phyloP scores from a whole-genome alignment of 768 basidiomycete genomes.

The Auricularia heimuer region DNA sequence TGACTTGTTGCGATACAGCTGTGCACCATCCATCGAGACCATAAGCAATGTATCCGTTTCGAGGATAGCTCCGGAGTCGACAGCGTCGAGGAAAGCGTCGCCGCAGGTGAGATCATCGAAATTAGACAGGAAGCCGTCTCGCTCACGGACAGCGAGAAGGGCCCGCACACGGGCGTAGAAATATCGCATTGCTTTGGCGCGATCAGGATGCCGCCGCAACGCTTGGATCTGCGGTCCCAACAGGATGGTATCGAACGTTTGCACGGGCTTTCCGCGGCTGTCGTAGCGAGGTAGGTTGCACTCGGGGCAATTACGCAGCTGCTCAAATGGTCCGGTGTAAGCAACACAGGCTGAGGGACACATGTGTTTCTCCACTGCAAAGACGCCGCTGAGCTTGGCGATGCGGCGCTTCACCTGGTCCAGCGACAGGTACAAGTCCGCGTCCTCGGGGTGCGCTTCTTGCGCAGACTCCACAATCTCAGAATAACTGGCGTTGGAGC shows the following conservation, averaged over 20 bases:
- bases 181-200: constrained; percentile 22
- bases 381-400: constrained; percentile 25
- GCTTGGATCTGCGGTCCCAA: constrained; percentile 37
- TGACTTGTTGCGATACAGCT: constrained; percentile 31
- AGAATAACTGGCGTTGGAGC: too few species aligned
- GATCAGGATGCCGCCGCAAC: constrained; percentile 13
- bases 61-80: constrained; percentile 10
- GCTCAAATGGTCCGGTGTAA: constrained; percentile 29
- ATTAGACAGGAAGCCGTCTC: too few species aligned
- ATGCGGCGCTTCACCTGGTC: constrained; percentile 21
- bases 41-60: constrained; percentile 25
- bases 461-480: too few species aligned
- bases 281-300: constrained; percentile 26
- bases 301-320: constrained; percentile 19
- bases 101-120: constrained; percentile 25
- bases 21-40: constrained; percentile 32
- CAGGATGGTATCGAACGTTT: constrained; percentile 29
- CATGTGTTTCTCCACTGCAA: constrained; percentile 29
- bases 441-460: too few species aligned
- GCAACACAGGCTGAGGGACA: constrained; percentile 32
- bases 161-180: not conserved
- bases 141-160: too few species aligned
- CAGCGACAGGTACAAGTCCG: constrained; percentile 15
- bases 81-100: constrained; percentile 17
- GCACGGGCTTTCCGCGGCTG: constrained; percentile 2